phyloP scores from a whole-genome alignment of 2,329 filamentous ascomycete species.

The Aspergillus neoniger region DNA sequence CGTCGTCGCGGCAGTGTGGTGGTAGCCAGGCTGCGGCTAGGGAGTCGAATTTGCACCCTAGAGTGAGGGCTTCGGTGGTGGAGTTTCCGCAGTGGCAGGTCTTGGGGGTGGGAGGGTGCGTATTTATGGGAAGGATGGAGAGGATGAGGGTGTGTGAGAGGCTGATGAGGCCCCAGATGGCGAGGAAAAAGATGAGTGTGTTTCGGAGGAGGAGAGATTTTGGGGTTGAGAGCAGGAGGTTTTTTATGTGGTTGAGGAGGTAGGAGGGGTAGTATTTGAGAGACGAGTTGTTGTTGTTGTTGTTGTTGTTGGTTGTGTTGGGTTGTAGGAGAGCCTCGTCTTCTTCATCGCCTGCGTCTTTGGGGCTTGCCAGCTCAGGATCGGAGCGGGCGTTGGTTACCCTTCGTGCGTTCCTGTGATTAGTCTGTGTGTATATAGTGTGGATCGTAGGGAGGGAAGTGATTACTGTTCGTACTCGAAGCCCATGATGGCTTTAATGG shows the following conservation, averaged over 20 bases:
- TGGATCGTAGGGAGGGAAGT: neutral
- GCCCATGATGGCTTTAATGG: neutral
- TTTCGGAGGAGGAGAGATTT: neutral
- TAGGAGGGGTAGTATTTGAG: neutral
- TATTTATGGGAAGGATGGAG: neutral
- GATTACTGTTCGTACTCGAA: neutral
- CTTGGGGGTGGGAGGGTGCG: neutral
- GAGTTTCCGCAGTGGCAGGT: slow-evolving; percentile 37
- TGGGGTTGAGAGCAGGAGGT: neutral
- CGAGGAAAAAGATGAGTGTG: neutral
- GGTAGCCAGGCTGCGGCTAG: slow-evolving; percentile 41
- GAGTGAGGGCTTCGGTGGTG: slow-evolving; percentile 27
- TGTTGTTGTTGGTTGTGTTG: too few relatives aligned
- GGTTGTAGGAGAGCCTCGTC: neutral
- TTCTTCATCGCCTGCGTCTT: neutral
- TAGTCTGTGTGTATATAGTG: neutral
- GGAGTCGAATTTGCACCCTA: slow-evolving; percentile 38
- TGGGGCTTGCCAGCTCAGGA: neutral
- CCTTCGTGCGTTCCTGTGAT: neutral
- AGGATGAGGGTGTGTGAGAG: neutral
- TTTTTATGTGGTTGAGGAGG: neutral
- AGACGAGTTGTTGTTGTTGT: neutral
- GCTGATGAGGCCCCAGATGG: neutral
- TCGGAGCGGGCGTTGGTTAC: neutral
- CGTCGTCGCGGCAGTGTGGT: slow-evolving; percentile 35